Evolutionary conservation across 2,329 filamentous ascomycete genomes (phyloP).

Genomic region (Teratosphaeria viscida): DNA sequence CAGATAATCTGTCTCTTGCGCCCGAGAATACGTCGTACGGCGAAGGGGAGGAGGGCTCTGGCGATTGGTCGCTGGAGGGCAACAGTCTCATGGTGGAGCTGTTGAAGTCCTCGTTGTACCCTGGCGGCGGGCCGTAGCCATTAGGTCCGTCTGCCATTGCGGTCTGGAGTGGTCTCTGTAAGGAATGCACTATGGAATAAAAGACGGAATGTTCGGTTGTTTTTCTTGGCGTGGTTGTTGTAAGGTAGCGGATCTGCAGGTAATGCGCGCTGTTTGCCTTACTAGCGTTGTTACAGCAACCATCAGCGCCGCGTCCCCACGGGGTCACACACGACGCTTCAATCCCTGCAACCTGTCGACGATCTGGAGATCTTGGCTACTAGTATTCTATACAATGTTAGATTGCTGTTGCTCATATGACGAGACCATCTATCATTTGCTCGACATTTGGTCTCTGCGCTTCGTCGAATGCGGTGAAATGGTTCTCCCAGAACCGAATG

Average conservation of each 20-base stretch:
- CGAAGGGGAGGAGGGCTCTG: constrained; percentile 13
- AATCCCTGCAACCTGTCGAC: neutral
- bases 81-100: constrained; percentile 41
- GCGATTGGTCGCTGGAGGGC: constrained; percentile 34
- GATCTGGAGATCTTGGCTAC: neutral
- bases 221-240: neutral
- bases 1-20: constrained; percentile 16
- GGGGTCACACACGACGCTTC: neutral
- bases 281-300: neutral
- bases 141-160: constrained; percentile 2
- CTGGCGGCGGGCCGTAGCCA: constrained; percentile 30
- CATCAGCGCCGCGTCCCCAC: neutral
- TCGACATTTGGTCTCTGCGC: neutral
- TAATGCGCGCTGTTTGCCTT: neutral
- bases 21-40: constrained; percentile 26
- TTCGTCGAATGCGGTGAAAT: constrained; percentile 9
- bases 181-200: neutral
- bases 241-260: neutral
- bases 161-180: neutral
- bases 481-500: constrained; percentile 84
- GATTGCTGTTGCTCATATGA: neutral
- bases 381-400: neutral
- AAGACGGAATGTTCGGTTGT: neutral
- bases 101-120: constrained; percentile 29
- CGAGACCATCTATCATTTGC: constrained; percentile 3